A percentile compares a stretch with the other conserved stretches of the same genome.
phyloP scores from a whole-genome alignment of 2,329 filamentous ascomycete species.

The Aspergillus niger region DNA sequence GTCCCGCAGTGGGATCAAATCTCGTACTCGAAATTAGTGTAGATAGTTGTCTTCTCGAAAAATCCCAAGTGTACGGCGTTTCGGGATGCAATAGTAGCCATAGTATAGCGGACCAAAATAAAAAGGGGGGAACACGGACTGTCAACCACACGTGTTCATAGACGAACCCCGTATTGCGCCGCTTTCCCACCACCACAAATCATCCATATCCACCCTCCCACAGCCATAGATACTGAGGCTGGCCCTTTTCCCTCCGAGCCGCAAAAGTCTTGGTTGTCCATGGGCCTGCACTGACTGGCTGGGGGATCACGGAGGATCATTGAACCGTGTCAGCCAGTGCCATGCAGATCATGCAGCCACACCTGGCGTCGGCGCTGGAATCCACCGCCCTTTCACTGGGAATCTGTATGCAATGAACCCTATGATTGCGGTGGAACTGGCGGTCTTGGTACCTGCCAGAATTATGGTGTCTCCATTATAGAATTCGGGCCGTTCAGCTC shows the following conservation, averaged over 20 bases:
- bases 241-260: slow-evolving; percentile 7
- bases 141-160: not conserved
- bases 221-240: not conserved
- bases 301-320: not conserved
- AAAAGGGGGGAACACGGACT: not conserved
- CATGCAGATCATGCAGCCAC: slow-evolving; percentile 12
- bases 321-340: not conserved
- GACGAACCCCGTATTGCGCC: slow-evolving; percentile 3
- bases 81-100: not conserved
- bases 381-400: slow-evolving; percentile 14
- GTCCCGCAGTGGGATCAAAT: not conserved
- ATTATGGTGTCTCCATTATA: not conserved
- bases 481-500: slow-evolving; percentile 5
- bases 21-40: not conserved
- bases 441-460: not conserved
- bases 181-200: not conserved
- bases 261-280: slow-evolving; percentile 7
- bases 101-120: not conserved
- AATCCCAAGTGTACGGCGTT: not conserved
- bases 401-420: slow-evolving; percentile 9
- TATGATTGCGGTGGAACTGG: slow-evolving; percentile 6
- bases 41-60: not conserved
- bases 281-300: not conserved
- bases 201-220: not conserved
- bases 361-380: not conserved